phyloP scores from a whole-genome alignment of 805 yeast species.

The Ogataea nonfermentans region DNA sequence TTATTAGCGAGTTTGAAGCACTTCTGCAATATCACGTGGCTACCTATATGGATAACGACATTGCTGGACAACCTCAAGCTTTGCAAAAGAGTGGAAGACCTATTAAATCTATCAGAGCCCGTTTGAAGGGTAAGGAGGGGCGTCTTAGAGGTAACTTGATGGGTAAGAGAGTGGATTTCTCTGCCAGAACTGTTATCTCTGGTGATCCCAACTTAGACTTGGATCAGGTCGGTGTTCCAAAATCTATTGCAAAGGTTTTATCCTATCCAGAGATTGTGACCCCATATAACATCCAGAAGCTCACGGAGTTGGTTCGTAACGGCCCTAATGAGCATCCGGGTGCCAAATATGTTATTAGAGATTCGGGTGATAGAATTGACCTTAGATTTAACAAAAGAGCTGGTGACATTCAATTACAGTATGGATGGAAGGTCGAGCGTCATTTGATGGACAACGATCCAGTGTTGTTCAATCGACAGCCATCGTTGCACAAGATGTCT shows the following conservation, averaged over 20 bases:
- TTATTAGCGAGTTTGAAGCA: constrained; percentile 93
- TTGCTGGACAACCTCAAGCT: constrained; percentile 99
- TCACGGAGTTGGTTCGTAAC: constrained; percentile 90
- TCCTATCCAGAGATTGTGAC: constrained; percentile 98
- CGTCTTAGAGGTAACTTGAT: constrained; percentile 96
- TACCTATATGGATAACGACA: constrained; percentile 98
- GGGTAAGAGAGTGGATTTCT: constrained; percentile 99
- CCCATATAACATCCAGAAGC: constrained; percentile 91
- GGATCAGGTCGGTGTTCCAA: constrained; percentile 99
- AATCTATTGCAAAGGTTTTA: constrained; percentile 90
- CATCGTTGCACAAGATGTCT: constrained; percentile 98
- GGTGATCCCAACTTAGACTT: constrained; percentile 98
- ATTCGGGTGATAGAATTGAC: constrained; percentile 98
- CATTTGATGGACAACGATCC: constrained; percentile 98
- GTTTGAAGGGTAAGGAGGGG: constrained; percentile 99
- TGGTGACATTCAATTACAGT: constrained; percentile 95
- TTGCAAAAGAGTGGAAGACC: constrained; percentile 98
- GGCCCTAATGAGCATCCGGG: constrained; percentile 99
- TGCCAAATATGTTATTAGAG: constrained; percentile 97
- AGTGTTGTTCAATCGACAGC: constrained; percentile 97
- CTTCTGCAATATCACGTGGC: constrained; percentile 97
- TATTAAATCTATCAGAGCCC: constrained; percentile 97
- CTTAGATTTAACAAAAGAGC: constrained; percentile 96
- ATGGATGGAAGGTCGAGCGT: constrained; percentile 99
- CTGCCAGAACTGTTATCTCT: constrained; percentile 98